A percentile compares a stretch with the other conserved stretches of the same genome.
Conservation (phyloP, 768 basidiomycete genomes). For the Xerocomus brunneocitrinus region DNA sequence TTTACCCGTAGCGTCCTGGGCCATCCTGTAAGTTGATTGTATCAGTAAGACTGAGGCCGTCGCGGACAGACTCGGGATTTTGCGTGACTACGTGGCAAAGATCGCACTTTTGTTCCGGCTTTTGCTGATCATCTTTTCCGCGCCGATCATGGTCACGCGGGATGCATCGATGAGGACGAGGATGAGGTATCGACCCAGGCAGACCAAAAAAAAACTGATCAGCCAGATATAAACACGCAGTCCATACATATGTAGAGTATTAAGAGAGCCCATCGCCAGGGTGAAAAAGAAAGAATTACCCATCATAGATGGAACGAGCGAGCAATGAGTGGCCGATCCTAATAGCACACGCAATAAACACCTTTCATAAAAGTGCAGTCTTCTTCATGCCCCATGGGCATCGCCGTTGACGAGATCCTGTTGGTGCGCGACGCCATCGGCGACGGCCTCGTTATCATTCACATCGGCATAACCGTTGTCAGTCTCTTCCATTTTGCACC, state of each 20-base stretch:
- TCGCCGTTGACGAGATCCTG: conserved; percentile 19
- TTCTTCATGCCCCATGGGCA: conserved; percentile 14
- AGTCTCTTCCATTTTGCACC: not conserved
- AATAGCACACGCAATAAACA: not conserved
- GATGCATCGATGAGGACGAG: no score
- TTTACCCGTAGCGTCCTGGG: conserved; percentile 42
- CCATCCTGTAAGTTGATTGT: conserved; percentile 16
- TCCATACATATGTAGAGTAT: not conserved
- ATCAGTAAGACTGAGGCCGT: not conserved
- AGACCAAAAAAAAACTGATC: not conserved
- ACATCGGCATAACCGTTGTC: conserved; percentile 9
- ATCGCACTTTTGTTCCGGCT: no score
- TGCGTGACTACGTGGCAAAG: no score
- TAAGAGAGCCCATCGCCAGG: not conserved
- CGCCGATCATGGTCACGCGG: conserved; percentile 1
- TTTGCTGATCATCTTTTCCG: not conserved
- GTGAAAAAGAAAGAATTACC: not conserved
- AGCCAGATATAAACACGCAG: not conserved
- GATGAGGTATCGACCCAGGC: not conserved
- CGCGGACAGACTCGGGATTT: conserved; percentile 4
- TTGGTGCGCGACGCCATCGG: not conserved
- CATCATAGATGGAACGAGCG: not conserved
- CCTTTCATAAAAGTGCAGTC: not conserved
- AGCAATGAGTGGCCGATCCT: conserved; percentile 1
- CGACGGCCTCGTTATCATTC: not conserved